A percentile compares a stretch with the other conserved stretches of the same genome.
Conservation (phyloP, 2,329 filamentous ascomycete genomes). For the Alternaria gaisen region DNA sequence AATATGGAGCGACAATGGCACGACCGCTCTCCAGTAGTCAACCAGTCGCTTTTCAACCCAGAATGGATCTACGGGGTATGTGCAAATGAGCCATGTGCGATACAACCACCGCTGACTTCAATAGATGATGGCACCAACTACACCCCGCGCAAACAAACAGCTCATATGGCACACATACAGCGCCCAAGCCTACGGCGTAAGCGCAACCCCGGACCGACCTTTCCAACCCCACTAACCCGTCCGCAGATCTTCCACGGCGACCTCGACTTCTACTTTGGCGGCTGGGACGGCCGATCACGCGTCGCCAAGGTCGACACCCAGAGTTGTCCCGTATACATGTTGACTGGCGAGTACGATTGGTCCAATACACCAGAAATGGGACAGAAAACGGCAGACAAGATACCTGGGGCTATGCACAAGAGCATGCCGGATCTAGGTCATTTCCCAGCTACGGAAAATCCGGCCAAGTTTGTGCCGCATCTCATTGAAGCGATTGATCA, state of each 20-base stretch:
- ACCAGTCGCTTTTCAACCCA: conserved; percentile 59
- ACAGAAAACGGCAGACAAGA: conserved; percentile 59
- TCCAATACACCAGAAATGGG: conserved; percentile 58
- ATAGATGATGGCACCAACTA: conserved; percentile 58
- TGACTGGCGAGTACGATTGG: conserved; percentile 62
- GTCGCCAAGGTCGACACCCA: conserved; percentile 58
- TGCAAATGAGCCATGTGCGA: not conserved
- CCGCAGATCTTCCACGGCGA: conserved; percentile 61
- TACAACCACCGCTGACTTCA: conserved; percentile 4
- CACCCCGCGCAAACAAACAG: conserved; percentile 56
- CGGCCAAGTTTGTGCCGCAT: conserved; percentile 51
- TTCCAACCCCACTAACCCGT: not conserved
- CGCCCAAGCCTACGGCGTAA: conserved; percentile 58
- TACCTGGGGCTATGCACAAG: conserved; percentile 56
- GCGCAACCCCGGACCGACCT: not conserved
- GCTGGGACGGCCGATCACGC: conserved; percentile 59
- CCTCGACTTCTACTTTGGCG: conserved; percentile 62
- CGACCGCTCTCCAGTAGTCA: conserved; percentile 58
- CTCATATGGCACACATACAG: conserved; percentile 62
- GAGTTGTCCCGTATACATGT: conserved; percentile 61
- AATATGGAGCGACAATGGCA: conserved; percentile 56
- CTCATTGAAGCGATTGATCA: conserved; percentile 51
- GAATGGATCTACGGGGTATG: conserved; percentile 59
- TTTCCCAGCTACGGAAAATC: conserved; percentile 59
- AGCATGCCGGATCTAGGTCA: conserved; percentile 58